Base-by-base conservation (phyloP, 306 rosid species). In the Quercus variabilis region DNA sequence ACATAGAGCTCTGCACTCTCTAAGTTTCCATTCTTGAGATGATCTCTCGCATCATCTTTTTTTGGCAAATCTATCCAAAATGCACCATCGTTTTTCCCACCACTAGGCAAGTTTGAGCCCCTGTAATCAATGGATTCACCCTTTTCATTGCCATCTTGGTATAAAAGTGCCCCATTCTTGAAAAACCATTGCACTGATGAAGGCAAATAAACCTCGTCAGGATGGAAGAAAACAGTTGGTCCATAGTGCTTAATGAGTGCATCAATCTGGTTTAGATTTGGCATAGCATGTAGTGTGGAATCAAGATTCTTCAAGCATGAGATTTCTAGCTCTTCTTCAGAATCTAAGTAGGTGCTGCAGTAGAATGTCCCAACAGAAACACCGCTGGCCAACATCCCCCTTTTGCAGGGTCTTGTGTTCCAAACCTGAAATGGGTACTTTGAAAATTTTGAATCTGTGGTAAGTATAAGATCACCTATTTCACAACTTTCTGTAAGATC, bases 401-500 rank as follows among this genome's bases (percentile, higher is more conserved):
- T 86, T 78, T 91, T 73, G 23, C 87, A 78, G 49, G 99, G 99
- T 72, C 83, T 76, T 46, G 88, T 86, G 64, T 82, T 84, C 97
- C 97, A 95, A 57, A 95, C 86, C 75, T 82, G 91, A 79, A 92
- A 80, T 46, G 79, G 26, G 23, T 69, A 74, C 71, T 80, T 79
- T 8, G 84, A 83, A 80, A 30, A 76, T 46, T 79, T 86, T 52
- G 94, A 86, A 82, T 89, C 80, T 3, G 82, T 55, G 17, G 90
- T 8, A 43, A 91, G 55, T 35, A 90, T 77, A 14, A 25, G 33
- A 55, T 88, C 87, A 74, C 75, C 46, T 31, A 95, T 68, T 90
- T 92, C 95, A 72, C 99, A 92, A 63, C 78, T 57, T 88, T 95
- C 92, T 1, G 98, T 92, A 65, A 95, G 95, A 89, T 92, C 96